Conservation (phyloP, 768 basidiomycete genomes). For the Holtermanniella nyarrowii region DNA sequence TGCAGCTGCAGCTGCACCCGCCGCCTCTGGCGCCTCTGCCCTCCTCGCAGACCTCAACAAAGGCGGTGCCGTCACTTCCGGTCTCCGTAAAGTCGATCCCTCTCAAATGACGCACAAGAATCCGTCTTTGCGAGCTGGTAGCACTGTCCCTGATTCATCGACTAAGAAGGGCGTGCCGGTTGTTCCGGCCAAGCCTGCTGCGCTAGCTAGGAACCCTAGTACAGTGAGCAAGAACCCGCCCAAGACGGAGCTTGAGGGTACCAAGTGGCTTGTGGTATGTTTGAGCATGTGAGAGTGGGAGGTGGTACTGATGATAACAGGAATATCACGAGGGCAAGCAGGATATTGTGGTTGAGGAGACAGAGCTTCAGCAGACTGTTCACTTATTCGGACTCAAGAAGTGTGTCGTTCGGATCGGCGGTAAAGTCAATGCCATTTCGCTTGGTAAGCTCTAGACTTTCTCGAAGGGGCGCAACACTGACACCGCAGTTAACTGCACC, state of each 20-base stretch:
- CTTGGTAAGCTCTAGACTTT: slow-evolving; percentile 48
- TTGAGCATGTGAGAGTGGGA: slow-evolving; percentile 26
- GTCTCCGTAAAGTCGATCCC: slow-evolving; percentile 84
- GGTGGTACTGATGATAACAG: slow-evolving; percentile 43
- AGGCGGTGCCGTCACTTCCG: slow-evolving; percentile 80
- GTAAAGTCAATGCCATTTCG: slow-evolving; percentile 90
- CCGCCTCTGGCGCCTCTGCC: slow-evolving; percentile 51
- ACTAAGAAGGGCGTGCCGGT: slow-evolving; percentile 37
- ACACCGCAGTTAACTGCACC: slow-evolving; percentile 62
- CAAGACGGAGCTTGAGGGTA: slow-evolving; percentile 80
- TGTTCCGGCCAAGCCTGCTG: slow-evolving; percentile 62
- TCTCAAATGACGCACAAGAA: slow-evolving; percentile 99
- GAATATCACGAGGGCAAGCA: slow-evolving; percentile 77
- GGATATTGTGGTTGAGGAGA: slow-evolving; percentile 60
- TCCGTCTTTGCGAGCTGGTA: slow-evolving; percentile 59
- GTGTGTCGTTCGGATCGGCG: slow-evolving; percentile 67
- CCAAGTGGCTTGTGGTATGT: slow-evolving; percentile 79
- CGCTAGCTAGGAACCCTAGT: slow-evolving; percentile 24
- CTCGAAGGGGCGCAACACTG: neutral
- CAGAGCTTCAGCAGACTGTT: slow-evolving; percentile 68
- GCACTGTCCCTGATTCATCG: slow-evolving; percentile 45
- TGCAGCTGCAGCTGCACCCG: slow-evolving; percentile 26
- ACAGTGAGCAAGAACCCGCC: slow-evolving; percentile 82
- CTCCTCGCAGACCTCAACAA: slow-evolving; percentile 87
- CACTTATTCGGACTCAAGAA: slow-evolving; percentile 88